Percentiles rank a stretch among this genome's conserved stretches.
These are phyloP conservation scores for Metschnikowia lachancei DNA, from an alignment of 805 yeast species.

Conservation along the genomic window DNA sequence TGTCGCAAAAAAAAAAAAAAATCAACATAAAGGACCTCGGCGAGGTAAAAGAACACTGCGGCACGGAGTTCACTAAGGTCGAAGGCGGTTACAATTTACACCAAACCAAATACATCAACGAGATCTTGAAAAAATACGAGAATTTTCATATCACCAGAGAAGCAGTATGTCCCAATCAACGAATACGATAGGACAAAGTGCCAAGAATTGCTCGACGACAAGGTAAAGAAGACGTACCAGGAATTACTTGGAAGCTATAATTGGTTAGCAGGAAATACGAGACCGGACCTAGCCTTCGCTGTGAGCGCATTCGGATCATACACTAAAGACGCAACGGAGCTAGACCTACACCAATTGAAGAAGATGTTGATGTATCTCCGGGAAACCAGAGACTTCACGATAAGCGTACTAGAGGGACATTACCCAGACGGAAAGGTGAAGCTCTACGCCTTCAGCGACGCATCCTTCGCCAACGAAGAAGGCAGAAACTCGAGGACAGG, in stretches of 20 bases:
- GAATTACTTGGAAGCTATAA: constrained; percentile 2
- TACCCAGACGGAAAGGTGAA: too few species aligned
- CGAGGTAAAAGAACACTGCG: background rate
- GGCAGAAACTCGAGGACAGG: constrained; percentile 1
- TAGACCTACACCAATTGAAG: too few species aligned
- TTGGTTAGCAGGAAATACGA: constrained; percentile 3
- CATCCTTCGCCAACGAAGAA: constrained; percentile 2
- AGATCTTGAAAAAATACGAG: background rate
- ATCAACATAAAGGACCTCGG: too few species aligned
- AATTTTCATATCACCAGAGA: too few species aligned
- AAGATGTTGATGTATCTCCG: too few species aligned
- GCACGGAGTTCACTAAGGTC: background rate
- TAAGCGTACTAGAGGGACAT: too few species aligned
- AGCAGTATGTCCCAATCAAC: too few species aligned
- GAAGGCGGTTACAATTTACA: background rate
- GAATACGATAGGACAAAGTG: background rate
- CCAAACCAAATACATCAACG: background rate
- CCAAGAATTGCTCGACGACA: background rate
- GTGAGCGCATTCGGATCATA: too few species aligned
- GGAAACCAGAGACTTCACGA: too few species aligned
- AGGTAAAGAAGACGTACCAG: background rate
- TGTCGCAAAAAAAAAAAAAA: too few species aligned
- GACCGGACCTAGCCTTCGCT: background rate
- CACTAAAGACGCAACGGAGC: too few species aligned
- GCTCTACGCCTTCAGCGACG: background rate